Base-by-base conservation (phyloP, 2,329 filamentous ascomycete species). In the Exophiala alcalophila region DNA sequence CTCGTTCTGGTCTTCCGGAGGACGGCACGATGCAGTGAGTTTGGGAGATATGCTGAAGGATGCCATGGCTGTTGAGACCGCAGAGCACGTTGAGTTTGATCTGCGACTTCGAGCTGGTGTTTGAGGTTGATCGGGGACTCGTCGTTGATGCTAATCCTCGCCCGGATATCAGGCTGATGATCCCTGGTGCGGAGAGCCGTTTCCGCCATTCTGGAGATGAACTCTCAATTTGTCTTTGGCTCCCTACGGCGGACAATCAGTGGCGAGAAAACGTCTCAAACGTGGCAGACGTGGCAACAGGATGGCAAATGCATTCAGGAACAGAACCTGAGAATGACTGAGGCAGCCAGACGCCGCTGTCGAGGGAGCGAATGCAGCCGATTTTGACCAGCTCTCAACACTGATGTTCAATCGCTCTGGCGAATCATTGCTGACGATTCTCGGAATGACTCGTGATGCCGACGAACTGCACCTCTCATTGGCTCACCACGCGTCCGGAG, bases 341-440 rank as follows among this genome's bases (percentile, higher is more conserved):
- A 49, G 39, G 49, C 49, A 44, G 38, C n/a, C 44, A 40, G 42
- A 14, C 18, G 32, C 39, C 40, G 41, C 37, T 34, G 40, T 37
- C 23, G 18, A 20, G 29, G 28, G 30, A 21, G 19, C 19, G 33
- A 37, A n/a, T n/a, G 41, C 45, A 31, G 16, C 19, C 33, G n/a
- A 33, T 52, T 44, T 46, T 48, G 44, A 45, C 12, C 24, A 43
- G 29, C 37, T 48, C 21, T 32, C 36, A 5, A 42, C 49, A 48
- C 49, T 45, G 16, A 33, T 52, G 49, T 52, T 52, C 49, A 52
- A 52, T 50, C 24, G 25, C 36, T n/a, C n/a, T n/a, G n/a, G n/a
- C n/a, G n/a, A n/a, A n/a, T n/a, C n/a, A n/a, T n/a, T n/a, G n/a
- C n/a, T n/a, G n/a, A n/a, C n/a, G n/a, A n/a, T n/a, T n/a, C n/a